Base-by-base conservation (phyloP, 192 early-diverging fungal genomes). In the Entomortierella beljakovae region DNA sequence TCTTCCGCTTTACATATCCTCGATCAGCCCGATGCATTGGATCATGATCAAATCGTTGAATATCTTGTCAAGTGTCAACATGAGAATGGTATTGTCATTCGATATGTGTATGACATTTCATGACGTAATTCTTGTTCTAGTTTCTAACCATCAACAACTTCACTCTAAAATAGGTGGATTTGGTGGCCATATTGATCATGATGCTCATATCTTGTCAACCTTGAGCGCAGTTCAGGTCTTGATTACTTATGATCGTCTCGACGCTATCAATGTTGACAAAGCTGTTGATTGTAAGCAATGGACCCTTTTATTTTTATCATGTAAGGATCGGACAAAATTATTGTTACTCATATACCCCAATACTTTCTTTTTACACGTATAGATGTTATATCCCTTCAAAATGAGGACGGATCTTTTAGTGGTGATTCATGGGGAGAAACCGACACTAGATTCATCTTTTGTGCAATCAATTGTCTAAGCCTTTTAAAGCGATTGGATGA, bases 401-500 rank as follows among this genome's bases (percentile, higher is more conserved):
- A 75, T 4, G 80, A 81, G 23, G 86, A 87, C 26, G 95, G 97
- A 2, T 92, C 92, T n/a, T 94, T 98, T 67, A 83, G 84, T 11
- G 98, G 98, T 15, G 98, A 99, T 80, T 80, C 82, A 15, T 98
- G 94, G 92, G 96, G 95, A 55, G 97, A 99, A 71, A 88, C 94
- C 28, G 98, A 99, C 71, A 96, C 96, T 0, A 85, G 98, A 56
- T 99, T 99, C 71, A 89, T 91, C 4, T 99, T 95, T 81, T 92
- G 90, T 55, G 90, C 96, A 2, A 35, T 99, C 10, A 92, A 91
- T 2, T 88, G 89, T 16, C 80, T 96, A 40, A 92, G 92, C n/a
- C 80, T 98, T 49, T 76, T 99, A 25, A 88, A 85, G 22, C 71
- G 89, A 8, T 70, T 95, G 37, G 89, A 92, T 32, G 82, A 82